Base-by-base conservation (phyloP, 805 yeast genomes). In the Dipodascus geniculatus region DNA sequence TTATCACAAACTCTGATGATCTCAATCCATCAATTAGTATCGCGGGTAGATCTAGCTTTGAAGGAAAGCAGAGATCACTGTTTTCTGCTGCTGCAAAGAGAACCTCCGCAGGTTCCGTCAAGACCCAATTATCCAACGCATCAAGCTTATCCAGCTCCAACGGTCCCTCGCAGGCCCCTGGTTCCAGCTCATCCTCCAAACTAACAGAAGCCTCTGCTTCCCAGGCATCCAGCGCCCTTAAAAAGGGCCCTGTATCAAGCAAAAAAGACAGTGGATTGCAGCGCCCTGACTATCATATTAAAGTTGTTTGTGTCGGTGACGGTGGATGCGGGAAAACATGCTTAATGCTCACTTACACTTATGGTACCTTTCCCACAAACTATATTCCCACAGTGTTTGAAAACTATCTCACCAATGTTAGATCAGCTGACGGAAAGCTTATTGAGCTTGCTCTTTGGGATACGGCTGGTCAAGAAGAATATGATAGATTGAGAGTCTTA, bases 241-340 rank as follows among this genome's bases (percentile, higher is more conserved):
- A n/a, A 4, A 17, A 38, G 19, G 20, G 14, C 4, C 4, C 20
- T n/a, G 44, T n/a, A 17, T n/a, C 17, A 11, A n/a, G 14, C 14
- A 38, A 11, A 6, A 38, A 28, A 11, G 33, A 28, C 6, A 28
- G 19, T 44, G n/a, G n/a, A n/a, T n/a, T n/a, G n/a, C 23, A 38
- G 20, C 23, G 49, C 14, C 31, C 75, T 1, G 73, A 74, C 51
- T 63, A 66, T 44, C 73, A 69, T 50, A 60, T 75, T 47, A 85
- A 85, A 63, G 70, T 86, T 3, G 95, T 87, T 9, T 85, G 85
- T 23, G 93, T 88, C 6, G 96, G 96, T 6, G 96, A 87, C 66
- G 89, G 91, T 61, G 90, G 87, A 19, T 83, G 93, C 65, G 96
- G 96, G n/a, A 87, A 87, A 66, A 88, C 96, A 0, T 84, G 90